Base-by-base conservation (phyloP, 495 filamentous ascomycete species). In the Neurospora sublineolata region DNA sequence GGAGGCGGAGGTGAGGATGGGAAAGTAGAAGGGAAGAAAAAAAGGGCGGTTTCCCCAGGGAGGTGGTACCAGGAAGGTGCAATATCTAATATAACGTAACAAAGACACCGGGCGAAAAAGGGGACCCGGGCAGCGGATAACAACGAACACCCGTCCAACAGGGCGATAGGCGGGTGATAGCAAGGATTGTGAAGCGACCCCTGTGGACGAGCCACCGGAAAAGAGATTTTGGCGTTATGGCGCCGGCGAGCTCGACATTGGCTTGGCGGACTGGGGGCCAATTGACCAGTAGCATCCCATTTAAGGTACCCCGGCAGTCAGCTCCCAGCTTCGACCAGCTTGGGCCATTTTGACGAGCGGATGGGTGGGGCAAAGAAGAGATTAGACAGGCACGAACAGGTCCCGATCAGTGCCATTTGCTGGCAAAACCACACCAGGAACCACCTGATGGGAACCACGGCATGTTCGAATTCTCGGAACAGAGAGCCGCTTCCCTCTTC, bases 21-120 rank as follows among this genome's bases (percentile, higher is more conserved):
- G 33, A 69, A 44, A 44, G 37, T n/a, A 41, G 68, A 72, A 70
- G 68, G n/a, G n/a, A n/a, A 69, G 52, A 72, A 64, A 64, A 36
- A 36, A 64, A 64, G 14, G 52, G 52, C 52, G 52, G 52, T 33
- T 64, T 64, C 52, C 52, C 52, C 27, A 18, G 52, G 52, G 52
- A 64, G 27, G 52, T 64, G 27, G 27, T 64, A 64, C 52, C 27
- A 18, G 27, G 52, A 64, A 64, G 27, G 27, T 33, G 52, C 52
- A 64, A 33, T 64, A 14, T 64, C 52, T 64, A 64, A 64, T 64
- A 64, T 64, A 64, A 64, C 52, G 52, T 64, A 64, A 64, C 52
- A 33, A 64, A 64, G 52, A 36, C 52, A 64, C 52, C 30, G 12
- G 52, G 5, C 30, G 52, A 64, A 64, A 60, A 64, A 64, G 52